phyloP scores from a whole-genome alignment of 2,329 filamentous ascomycete genomes.

The Cadophora sp. region DNA sequence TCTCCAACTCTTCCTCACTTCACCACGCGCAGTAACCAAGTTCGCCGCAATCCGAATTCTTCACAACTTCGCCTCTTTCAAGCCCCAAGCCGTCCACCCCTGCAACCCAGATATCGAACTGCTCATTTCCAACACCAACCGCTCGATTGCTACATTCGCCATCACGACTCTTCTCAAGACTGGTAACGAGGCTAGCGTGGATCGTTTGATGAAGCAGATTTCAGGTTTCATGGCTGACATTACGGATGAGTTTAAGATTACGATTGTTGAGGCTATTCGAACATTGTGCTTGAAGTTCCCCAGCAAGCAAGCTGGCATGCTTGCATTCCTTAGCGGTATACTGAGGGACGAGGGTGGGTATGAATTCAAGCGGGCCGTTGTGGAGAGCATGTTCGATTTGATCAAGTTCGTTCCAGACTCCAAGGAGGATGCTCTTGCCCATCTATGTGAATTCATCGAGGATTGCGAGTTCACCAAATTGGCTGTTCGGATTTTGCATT shows the following conservation, averaged over 20 bases:
- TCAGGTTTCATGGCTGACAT: slow-evolving; percentile 98
- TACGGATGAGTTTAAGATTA: slow-evolving; percentile 99
- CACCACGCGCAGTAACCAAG: slow-evolving; percentile 93
- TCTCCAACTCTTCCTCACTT: slow-evolving; percentile 94
- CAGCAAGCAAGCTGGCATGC: slow-evolving; percentile 96
- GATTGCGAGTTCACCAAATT: slow-evolving; percentile 99
- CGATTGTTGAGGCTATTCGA: slow-evolving; percentile 98
- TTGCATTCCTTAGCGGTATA: slow-evolving; percentile 96
- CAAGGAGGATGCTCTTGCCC: slow-evolving; percentile 82
- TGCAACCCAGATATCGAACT: slow-evolving; percentile 98
- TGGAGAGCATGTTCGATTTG: slow-evolving; percentile 98
- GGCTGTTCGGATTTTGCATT: slow-evolving; percentile 91
- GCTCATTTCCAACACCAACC: slow-evolving; percentile 95
- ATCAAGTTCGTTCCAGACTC: slow-evolving; percentile 98
- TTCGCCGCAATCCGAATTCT: slow-evolving; percentile 96
- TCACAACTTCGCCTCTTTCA: slow-evolving; percentile 96
- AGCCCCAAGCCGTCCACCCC: slow-evolving; percentile 86
- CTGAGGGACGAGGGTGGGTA: slow-evolving; percentile 96
- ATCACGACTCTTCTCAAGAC: slow-evolving; percentile 98
- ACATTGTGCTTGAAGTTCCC: slow-evolving; percentile 98
- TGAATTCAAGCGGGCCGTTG: slow-evolving; percentile 96
- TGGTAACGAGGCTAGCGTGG: slow-evolving; percentile 95
- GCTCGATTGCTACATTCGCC: slow-evolving; percentile 96
- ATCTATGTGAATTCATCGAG: slow-evolving; percentile 98
- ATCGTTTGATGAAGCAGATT: slow-evolving; percentile 98